phyloP scores from a whole-genome alignment of 192 early-diverging fungal species.

The Coemansia sp. region DNA sequence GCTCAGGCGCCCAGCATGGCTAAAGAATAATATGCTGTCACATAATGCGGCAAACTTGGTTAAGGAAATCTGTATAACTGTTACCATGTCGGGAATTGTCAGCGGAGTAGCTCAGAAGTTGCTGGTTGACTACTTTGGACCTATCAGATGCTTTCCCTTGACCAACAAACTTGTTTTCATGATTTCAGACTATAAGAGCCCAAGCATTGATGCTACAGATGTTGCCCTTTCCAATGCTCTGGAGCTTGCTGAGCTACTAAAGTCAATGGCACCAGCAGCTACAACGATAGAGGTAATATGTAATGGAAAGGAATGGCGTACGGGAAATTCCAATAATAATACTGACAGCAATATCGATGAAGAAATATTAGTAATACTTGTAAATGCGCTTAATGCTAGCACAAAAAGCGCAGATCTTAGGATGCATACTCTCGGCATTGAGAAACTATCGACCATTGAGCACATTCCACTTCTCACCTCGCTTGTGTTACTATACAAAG shows the following conservation, averaged over 20 bases:
- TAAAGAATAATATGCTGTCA: too few species aligned
- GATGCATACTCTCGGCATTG: not conserved
- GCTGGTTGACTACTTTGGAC: too few species aligned
- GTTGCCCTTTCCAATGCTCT: not conserved
- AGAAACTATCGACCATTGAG: not conserved
- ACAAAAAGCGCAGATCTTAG: not conserved
- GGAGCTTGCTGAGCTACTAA: not conserved
- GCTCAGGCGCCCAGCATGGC: too few species aligned
- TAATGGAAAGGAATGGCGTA: not conserved
- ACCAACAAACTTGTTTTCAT: too few species aligned
- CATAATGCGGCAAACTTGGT: too few species aligned
- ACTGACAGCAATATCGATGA: not conserved
- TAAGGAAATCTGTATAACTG: too few species aligned
- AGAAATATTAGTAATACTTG: not conserved
- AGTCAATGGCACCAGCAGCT: not conserved
- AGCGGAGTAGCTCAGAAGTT: too few species aligned
- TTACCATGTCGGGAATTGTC: too few species aligned
- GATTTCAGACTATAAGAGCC: not conserved
- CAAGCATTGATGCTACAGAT: not conserved
- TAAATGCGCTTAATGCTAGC: not conserved
- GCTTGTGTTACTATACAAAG: not conserved
- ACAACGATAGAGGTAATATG: not conserved
- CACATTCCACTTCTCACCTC: not conserved
- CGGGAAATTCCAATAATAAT: too few species aligned
- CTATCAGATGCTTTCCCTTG: too few species aligned